Conservation (phyloP, 2,329 filamentous ascomycete species). For the Trichoderma pleuroti region DNA sequence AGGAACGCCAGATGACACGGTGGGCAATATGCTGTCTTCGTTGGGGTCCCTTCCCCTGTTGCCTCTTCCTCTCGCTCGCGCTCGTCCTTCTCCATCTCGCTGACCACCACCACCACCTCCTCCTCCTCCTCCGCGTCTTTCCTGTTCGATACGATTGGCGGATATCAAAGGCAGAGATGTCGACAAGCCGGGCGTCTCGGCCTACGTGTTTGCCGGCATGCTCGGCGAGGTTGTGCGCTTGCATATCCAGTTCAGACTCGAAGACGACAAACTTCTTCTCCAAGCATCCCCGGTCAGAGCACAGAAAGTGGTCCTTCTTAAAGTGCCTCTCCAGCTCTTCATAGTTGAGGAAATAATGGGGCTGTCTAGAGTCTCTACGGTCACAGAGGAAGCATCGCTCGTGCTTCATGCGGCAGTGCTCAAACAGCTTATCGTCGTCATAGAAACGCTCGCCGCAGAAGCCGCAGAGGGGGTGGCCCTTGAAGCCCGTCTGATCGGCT, state of each 20-base stretch:
- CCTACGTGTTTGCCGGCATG: slow-evolving; percentile 84
- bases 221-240: slow-evolving; percentile 82
- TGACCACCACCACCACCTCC: slow-evolving; percentile 7
- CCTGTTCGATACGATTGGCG: slow-evolving; percentile 67
- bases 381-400: slow-evolving; percentile 96
- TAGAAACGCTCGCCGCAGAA: slow-evolving; percentile 94
- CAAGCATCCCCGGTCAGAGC: slow-evolving; percentile 78
- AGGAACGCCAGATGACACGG: slow-evolving; percentile 64
- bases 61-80: slow-evolving; percentile 35
- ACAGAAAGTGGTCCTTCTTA: slow-evolving; percentile 79
- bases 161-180: slow-evolving; percentile 82
- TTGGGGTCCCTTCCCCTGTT: slow-evolving; percentile 80
- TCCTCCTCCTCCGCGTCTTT: slow-evolving; percentile 40
- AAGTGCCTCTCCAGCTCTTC: slow-evolving; percentile 84
- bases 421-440: slow-evolving; percentile 89
- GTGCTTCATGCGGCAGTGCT: slow-evolving; percentile 90
- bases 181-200: slow-evolving; percentile 78
- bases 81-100: slow-evolving; percentile 38
- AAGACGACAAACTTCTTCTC: slow-evolving; percentile 99
- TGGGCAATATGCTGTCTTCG: slow-evolving; percentile 66
- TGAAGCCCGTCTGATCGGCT: slow-evolving; percentile 90
- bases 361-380: slow-evolving; percentile 62
- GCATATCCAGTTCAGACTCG: slow-evolving; percentile 88
- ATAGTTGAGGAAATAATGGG: slow-evolving; percentile 91
- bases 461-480: slow-evolving; percentile 87